Base-by-base conservation (phyloP, 345 rosid genomes). In the Moricandia moricandioides region DNA sequence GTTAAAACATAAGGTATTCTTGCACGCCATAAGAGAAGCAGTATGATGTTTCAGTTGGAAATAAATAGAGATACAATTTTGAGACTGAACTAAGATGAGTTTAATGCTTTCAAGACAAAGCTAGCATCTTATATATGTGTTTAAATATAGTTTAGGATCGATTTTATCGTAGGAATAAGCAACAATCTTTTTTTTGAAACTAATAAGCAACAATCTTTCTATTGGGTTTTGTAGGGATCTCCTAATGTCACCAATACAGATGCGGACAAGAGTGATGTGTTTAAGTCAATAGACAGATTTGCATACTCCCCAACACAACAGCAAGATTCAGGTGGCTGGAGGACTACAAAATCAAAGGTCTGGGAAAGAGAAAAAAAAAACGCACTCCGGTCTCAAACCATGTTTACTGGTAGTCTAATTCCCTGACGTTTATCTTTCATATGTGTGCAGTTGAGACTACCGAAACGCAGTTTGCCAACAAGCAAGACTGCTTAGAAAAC, bases 271-370 rank as follows among this genome's bases (percentile, higher is more conserved):
- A 69, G 29, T 33, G 81, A 81, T 11, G 66, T 63, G 60, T 74
- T 86, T 3, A 83, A 79, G 72, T 71, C 87, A 83, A 83, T 88
- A 52, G 90, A 83, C 7, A 82, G 67, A 58, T 91, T 90, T 80
- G 62, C 96, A 21, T 92, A 80, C 71, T 80, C 88, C 18, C 87
- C 89, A 4, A 78, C 12, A 30, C 82, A 74, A 55, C 77, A 80
- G 43, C 61, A 76, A 64, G 78, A 58, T 29, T 67, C 81, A 21
- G 88, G 87, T 37, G 98, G 96, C 54, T 92, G 98, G 97, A 90
- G 99, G 67, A 83, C 87, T 34, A 92, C 98, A 27, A 87, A 82
- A 83, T 74, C 97, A 54, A 89, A 95, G 92, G 93, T 90, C 11
- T 49, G 54, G 27, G 39, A 49, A 34, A 26, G 55, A 26, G 13